Percentiles rank a stretch among this genome's conserved stretches.
Conservation (phyloP, 306 rosid genomes). For the Lathyrus sativus region DNA sequence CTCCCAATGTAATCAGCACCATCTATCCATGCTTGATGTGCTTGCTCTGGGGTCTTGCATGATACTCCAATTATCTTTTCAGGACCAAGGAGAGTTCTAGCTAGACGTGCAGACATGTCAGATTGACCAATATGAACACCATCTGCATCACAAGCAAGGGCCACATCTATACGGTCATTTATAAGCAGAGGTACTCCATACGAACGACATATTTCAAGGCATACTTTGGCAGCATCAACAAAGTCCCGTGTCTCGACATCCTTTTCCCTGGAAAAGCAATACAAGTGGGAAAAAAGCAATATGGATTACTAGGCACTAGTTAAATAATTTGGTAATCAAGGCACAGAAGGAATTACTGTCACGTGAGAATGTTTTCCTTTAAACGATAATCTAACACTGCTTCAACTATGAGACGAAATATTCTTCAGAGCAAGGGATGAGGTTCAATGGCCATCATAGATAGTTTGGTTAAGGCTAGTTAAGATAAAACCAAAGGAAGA, state of each 20-base stretch:
- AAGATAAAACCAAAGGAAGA: slow-evolving; percentile 6
- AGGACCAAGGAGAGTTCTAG: slow-evolving; percentile 75
- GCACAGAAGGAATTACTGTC: slow-evolving; percentile 9
- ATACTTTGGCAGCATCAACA: slow-evolving; percentile 76
- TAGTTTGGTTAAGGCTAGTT: background rate
- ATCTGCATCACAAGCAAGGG: slow-evolving; percentile 89
- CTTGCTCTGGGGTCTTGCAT: slow-evolving; percentile 90
- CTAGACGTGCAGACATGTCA: slow-evolving; percentile 71
- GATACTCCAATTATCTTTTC: slow-evolving; percentile 87
- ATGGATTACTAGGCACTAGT: slow-evolving; percentile 13
- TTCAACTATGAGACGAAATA: slow-evolving; percentile 24
- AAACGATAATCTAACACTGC: slow-evolving; percentile 16
- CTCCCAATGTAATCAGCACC: slow-evolving; percentile 91
- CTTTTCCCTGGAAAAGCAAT: slow-evolving; percentile 67
- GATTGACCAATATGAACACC: slow-evolving; percentile 96
- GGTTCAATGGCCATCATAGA: slow-evolving; percentile 19
- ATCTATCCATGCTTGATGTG: slow-evolving; percentile 75
- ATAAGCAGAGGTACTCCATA: slow-evolving; percentile 75
- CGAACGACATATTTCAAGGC: slow-evolving; percentile 68
- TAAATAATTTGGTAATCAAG: slow-evolving; percentile 16
- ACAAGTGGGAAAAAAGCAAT: slow-evolving; percentile 1
- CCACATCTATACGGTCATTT: slow-evolving; percentile 84
- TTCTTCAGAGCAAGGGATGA: background rate
- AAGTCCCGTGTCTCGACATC: slow-evolving; percentile 71
- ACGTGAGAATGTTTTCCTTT: background rate